Evolutionary conservation across 495 filamentous ascomycete genomes (phyloP).

Genomic region (Aspergillus panamensis): DNA sequence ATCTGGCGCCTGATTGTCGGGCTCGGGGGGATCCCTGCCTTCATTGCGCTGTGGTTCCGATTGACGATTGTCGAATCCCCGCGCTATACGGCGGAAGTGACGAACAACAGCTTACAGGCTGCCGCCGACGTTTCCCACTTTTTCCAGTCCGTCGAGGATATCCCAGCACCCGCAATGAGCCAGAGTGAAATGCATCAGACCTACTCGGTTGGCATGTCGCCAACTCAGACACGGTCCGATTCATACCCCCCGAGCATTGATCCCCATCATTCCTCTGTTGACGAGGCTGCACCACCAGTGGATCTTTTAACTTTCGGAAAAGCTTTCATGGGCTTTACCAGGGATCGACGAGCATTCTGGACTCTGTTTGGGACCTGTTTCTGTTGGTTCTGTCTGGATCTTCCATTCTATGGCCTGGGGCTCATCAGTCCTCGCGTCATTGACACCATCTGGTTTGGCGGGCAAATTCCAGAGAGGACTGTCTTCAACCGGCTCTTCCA

Average conservation of each 20-base stretch:
- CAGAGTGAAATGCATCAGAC: neutral
- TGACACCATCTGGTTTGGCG: constrained; percentile 12
- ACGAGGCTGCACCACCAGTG: neutral
- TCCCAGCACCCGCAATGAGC: neutral
- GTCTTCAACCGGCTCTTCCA: constrained; percentile 6
- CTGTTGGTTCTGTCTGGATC: constrained; percentile 16
- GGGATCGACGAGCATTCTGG: neutral
- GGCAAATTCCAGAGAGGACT: neutral
- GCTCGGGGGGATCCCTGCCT: constrained; percentile 50
- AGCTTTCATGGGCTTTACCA: constrained; percentile 5
- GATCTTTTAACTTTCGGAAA: neutral
- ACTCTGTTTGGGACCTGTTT: constrained; percentile 10
- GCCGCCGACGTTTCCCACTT: constrained; percentile 15
- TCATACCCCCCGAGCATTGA: neutral
- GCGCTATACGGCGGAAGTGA: constrained; percentile 45
- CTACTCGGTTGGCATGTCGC: neutral
- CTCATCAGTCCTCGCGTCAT: constrained; percentile 15
- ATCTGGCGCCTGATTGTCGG: constrained; percentile 54
- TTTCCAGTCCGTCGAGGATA: constrained; percentile 1
- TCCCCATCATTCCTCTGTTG: neutral
- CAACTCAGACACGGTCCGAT: neutral
- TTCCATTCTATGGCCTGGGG: constrained; percentile 14
- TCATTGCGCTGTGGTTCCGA: constrained; percentile 50
- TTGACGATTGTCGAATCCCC: constrained; percentile 54
- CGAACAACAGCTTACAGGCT: constrained; percentile 34